Percentiles rank a stretch among this genome's conserved stretches.
Conservation (phyloP, 2,329 filamentous ascomycete genomes). For the Claviceps quebecensis region DNA sequence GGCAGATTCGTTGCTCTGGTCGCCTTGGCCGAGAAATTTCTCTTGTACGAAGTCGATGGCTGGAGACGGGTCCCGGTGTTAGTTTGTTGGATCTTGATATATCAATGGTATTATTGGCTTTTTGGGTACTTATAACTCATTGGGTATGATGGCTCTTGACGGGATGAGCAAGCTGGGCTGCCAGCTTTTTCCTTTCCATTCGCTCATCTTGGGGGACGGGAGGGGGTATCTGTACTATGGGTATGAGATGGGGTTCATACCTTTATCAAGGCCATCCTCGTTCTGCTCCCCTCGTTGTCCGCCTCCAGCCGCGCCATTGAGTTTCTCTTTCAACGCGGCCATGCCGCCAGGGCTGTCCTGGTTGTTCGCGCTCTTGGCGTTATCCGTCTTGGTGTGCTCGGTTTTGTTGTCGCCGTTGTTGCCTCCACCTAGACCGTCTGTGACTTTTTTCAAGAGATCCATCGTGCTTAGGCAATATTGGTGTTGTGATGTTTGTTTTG, state of each 20-base stretch:
- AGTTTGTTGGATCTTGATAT: background rate
- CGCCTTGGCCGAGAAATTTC: slow-evolving; percentile 53
- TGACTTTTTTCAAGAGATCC: background rate
- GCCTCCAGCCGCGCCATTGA: slow-evolving; percentile 60
- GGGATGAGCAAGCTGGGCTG: too few relatives aligned
- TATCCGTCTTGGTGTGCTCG: background rate
- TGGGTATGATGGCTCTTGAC: too few relatives aligned
- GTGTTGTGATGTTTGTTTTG: background rate
- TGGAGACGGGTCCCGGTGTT: slow-evolving; percentile 19
- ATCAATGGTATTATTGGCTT: background rate
- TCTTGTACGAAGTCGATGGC: slow-evolving; percentile 69
- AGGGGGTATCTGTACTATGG: too few relatives aligned
- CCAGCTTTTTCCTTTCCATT: background rate
- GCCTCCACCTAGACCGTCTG: background rate
- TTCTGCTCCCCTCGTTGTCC: slow-evolving; percentile 65
- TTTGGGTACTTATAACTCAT: background rate
- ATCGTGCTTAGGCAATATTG: background rate
- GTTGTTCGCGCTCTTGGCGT: background rate
- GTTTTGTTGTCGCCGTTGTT: background rate
- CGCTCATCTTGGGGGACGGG: background rate
- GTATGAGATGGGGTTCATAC: slow-evolving; percentile 23
- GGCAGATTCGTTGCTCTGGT: slow-evolving; percentile 59
- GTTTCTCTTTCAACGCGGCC: slow-evolving; percentile 55
- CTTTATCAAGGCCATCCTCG: slow-evolving; percentile 72
- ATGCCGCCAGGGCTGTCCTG: slow-evolving; percentile 20